Evolutionary conservation across 2,329 filamentous ascomycete species (phyloP), one percentile per base, ranked within the genome.

Genomic region (Fusarium sp.): DNA sequence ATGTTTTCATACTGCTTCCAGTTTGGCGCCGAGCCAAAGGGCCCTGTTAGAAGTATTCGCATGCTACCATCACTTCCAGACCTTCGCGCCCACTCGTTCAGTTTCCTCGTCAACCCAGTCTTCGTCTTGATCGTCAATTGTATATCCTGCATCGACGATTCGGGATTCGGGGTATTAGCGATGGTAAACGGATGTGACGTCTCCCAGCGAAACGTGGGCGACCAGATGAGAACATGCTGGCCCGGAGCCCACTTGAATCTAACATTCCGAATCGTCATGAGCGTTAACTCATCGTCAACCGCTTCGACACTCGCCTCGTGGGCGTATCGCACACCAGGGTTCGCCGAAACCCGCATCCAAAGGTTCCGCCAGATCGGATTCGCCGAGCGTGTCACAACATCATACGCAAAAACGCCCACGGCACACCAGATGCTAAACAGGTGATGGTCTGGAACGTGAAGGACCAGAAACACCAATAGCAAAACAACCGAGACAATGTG

Each of bases 381-480:
- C 13, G 63, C 67, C 44, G 61, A 66, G 39, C 68, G 61, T 39
- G 68, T 70, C 1, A 70, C 63, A 4, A 71, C 50, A 32, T 70
- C 68, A 17, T 69, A 70, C 14, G 44, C 29, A 15, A 70, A 70
- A 1, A 61, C 67, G 17, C 58, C 68, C 9, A 71, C 63, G 10
- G 68, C 68, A 17, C 68, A 70, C 68, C 68, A 70, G 36, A 71
- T 56, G 31, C 68, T 71, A 19, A 70, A 70, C 1, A 68, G 63
- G 15, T 70, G 68, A 11, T 70, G 68, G 1, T 65, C 53, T 19
- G 68, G 68, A 35, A 70, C 68, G 13, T 70, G 68, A 3, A 70
- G 56, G 3, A 70, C 48, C 2, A 70, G 36, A 4, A 70, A 66
- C 2, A 59, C 53, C 2, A 70, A 23, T 9, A 70, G 39, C n/a